Evolutionary conservation across 2,329 filamentous ascomycete genomes (phyloP).

Genomic region (Conoideocrella luteorostrata): DNA sequence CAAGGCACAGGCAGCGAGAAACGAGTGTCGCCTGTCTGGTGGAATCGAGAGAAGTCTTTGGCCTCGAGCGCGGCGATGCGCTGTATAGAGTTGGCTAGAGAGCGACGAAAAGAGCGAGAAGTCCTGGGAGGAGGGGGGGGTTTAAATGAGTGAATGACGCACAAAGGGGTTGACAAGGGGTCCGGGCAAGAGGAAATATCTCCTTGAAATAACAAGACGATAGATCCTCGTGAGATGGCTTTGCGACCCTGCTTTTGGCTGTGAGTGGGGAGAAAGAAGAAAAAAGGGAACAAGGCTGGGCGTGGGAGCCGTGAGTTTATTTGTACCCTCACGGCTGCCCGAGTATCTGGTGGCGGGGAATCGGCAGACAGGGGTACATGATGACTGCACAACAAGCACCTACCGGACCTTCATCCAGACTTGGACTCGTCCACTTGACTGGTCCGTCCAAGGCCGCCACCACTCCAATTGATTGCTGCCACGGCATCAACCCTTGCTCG

Average conservation of each 20-base stretch:
- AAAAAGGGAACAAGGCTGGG: slow-evolving; percentile 19
- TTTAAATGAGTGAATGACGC: slow-evolving; percentile 30
- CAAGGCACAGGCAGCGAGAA: slow-evolving; percentile 5
- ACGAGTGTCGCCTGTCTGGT: slow-evolving; percentile 7
- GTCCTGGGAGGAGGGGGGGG: slow-evolving; percentile 17
- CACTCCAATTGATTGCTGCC: too few species aligned
- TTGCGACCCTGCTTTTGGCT: slow-evolving; percentile 53
- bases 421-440: too few species aligned
- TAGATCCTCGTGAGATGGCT: slow-evolving; percentile 39
- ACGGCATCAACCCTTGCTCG: too few species aligned
- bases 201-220: slow-evolving; percentile 40
- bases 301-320: slow-evolving; percentile 9
- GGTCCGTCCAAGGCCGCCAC: too few species aligned
- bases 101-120: slow-evolving; percentile 49
- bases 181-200: slow-evolving; percentile 47
- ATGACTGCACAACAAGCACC: slow-evolving; percentile 1
- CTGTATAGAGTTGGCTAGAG: slow-evolving; percentile 27
- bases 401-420: too few species aligned
- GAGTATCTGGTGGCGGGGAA: slow-evolving; percentile 8
- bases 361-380: slow-evolving; percentile 10
- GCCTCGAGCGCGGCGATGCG: not conserved
- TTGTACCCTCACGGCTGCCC: slow-evolving; percentile 3
- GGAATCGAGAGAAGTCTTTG: slow-evolving; percentile 10
- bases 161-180: slow-evolving; percentile 44
- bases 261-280: slow-evolving; percentile 45